Percentiles rank a stretch among this genome's conserved stretches.
These are phyloP conservation scores for Suillus placidus DNA, from an alignment of 768 basidiomycete species.

Conservation along the genomic window DNA sequence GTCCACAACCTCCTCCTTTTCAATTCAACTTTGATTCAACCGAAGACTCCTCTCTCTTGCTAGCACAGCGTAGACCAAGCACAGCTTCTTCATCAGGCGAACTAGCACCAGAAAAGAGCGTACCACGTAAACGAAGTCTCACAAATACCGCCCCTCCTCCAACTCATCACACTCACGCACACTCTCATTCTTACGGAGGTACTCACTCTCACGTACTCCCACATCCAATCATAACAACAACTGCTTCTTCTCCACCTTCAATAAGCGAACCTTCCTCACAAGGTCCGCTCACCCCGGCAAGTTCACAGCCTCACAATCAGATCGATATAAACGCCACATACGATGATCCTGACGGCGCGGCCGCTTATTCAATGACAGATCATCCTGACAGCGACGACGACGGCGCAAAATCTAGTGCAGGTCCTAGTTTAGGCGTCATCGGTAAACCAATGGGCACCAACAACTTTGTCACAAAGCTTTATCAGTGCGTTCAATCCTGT, in stretches of 20 bases:
- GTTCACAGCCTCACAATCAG: slow-evolving; percentile 16
- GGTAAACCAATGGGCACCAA: slow-evolving; percentile 71
- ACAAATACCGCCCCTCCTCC: slow-evolving; percentile 38
- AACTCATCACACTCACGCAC: slow-evolving; percentile 25
- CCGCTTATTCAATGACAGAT: slow-evolving; percentile 24
- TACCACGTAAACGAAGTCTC: slow-evolving; percentile 72
- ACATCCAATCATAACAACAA: slow-evolving; percentile 37
- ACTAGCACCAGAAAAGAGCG: slow-evolving; percentile 46
- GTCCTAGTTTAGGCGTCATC: slow-evolving; percentile 54
- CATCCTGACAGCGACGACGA: slow-evolving; percentile 12
- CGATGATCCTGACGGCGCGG: slow-evolving; percentile 62
- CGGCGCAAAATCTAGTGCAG: slow-evolving; percentile 22
- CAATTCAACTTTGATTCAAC: slow-evolving; percentile 54
- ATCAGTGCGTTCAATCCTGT: slow-evolving; percentile 57
- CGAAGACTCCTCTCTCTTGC: slow-evolving; percentile 32
- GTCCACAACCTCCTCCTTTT: slow-evolving; percentile 44
- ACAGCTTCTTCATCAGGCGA: slow-evolving; percentile 52
- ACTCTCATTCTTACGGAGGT: slow-evolving; percentile 28
- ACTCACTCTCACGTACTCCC: slow-evolving; percentile 17
- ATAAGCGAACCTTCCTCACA: slow-evolving; percentile 26
- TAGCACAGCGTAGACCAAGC: slow-evolving; percentile 39
- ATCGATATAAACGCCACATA: slow-evolving; percentile 44
- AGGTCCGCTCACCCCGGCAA: slow-evolving; percentile 27
- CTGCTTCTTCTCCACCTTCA: slow-evolving; percentile 31
- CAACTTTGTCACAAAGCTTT: slow-evolving; percentile 88